Conservation (phyloP, 805 yeast species). For the Maudiozyma turicensis region DNA sequence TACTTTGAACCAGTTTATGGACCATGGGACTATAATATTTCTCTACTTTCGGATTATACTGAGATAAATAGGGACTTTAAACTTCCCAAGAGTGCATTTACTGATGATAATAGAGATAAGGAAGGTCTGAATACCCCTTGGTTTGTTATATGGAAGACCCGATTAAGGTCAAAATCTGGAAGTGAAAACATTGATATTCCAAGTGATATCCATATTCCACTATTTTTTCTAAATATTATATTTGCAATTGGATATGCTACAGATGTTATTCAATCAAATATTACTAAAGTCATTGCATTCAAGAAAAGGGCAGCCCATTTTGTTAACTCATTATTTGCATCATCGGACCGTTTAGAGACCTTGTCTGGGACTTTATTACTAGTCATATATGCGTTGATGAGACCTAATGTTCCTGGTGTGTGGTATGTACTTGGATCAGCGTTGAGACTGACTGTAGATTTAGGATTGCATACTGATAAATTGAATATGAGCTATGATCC, state of each 20-base stretch:
- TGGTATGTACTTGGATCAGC: conserved; percentile 86
- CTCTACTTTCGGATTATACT: conserved; percentile 52
- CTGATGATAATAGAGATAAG: conserved; percentile 6
- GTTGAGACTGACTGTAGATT: conserved; percentile 66
- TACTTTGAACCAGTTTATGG: conserved; percentile 81
- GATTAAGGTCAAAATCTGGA: conserved; percentile 9
- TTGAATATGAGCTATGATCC: conserved; percentile 37
- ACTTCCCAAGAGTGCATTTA: conserved; percentile 11
- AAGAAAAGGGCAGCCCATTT: conserved; percentile 53
- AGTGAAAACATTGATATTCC: conserved; percentile 19
- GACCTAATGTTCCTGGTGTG: conserved; percentile 86
- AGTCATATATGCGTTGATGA: conserved; percentile 68
- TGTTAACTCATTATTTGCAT: conserved; percentile 46
- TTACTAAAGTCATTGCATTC: conserved; percentile 58
- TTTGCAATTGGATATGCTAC: conserved; percentile 77
- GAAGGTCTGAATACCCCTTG: conserved; percentile 6
- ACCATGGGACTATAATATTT: conserved; percentile 38
- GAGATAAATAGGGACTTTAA: conserved; percentile 33
- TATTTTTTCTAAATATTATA: conserved; percentile 64
- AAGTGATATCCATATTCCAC: conserved; percentile 33
- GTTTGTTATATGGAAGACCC: conserved; percentile 36
- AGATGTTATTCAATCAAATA: conserved; percentile 57
- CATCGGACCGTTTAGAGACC: conserved; percentile 55
- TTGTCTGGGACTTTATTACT: conserved; percentile 62
- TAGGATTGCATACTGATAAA: conserved; percentile 72